Base-by-base conservation (phyloP, 768 basidiomycete genomes). In the Mycena alexandri region DNA sequence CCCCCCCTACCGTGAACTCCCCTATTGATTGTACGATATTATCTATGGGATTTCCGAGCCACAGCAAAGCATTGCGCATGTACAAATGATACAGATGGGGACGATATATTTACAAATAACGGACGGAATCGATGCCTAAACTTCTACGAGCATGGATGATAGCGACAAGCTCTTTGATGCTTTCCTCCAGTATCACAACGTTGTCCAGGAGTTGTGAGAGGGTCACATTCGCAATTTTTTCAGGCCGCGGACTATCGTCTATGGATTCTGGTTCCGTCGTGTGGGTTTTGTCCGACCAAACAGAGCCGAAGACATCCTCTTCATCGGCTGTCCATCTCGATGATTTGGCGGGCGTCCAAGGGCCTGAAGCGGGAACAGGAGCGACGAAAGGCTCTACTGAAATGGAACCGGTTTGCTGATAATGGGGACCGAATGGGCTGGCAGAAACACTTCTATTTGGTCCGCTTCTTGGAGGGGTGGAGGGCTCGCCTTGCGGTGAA, bases 181-280 rank as follows among this genome's bases (percentile, higher is more conserved):
- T 92, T 78, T 98, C 97, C 79, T 98, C 97, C 68, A 99, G 76
- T 44, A 98, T 90, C 34, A 99, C 95, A 34, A 96, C 92, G 75
- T 98, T 98, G 76, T 98, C 97, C 76, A 98, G 80, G 61, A 98
- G 77, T 69, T 87, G 90, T 50, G 94, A 95, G 58, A 99, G 82
- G 10, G 93, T 94, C 29, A 96, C 85, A 21, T 77, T 83, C 17
- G 79, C 76, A 16, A 75, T 62, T 36, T 76, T 80, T 54, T 75
- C 71, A 56, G 72, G 68, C 67, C 75, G 75, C 42, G 68, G 68
- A 56, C 75, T 75, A n/a, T 79, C 77, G 3, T 79, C 79, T 58
- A 52, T 67, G 21, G 58, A 44, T n/a, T 75, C 76, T 34, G 78
- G 70, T 55, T 74, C 71, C 11, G 61, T 52, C 12, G 66, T 61